These are phyloP conservation scores for Dorcoceras hygrometricum DNA, from an alignment of 257 asterid genomes.

Conservation along the genomic window DNA sequence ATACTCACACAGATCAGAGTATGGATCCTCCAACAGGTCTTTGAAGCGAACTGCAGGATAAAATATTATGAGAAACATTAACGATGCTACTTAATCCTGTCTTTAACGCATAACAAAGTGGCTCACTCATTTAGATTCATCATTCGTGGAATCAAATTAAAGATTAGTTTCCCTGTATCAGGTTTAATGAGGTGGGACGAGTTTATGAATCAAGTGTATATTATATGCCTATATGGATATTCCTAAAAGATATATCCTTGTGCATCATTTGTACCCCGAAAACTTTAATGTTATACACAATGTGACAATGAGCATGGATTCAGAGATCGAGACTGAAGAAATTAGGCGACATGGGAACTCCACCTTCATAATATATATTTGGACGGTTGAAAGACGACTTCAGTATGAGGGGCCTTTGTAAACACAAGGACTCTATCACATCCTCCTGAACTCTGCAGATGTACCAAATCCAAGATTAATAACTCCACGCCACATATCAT, in stretches of 20 bases:
- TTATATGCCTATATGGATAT: not conserved
- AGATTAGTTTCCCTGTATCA: not conserved
- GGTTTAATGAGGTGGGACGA: slow-evolving; percentile 1
- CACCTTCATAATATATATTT: slow-evolving; percentile 90
- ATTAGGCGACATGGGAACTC: slow-evolving; percentile 29
- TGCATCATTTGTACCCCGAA: slow-evolving; percentile 9
- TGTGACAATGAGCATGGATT: slow-evolving; percentile 12
- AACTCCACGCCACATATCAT: slow-evolving; percentile 14
- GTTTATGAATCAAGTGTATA: not conserved
- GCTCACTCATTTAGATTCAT: not conserved
- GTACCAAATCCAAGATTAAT: slow-evolving; percentile 21
- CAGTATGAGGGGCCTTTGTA: slow-evolving; percentile 79
- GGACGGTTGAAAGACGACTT: slow-evolving; percentile 94
- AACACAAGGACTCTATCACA: slow-evolving; percentile 69
- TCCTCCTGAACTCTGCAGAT: slow-evolving; percentile 94
- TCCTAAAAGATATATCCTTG: slow-evolving; percentile 7
- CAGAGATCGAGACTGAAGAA: slow-evolving; percentile 3
- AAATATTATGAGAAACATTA: slow-evolving; percentile 22
- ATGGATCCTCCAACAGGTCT: slow-evolving; percentile 82
- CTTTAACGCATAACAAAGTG: slow-evolving; percentile 1
- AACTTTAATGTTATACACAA: slow-evolving; percentile 3
- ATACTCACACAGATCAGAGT: slow-evolving; percentile 70
- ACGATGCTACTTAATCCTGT: not conserved
- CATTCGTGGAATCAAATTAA: slow-evolving; percentile 10
- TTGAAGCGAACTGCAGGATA: slow-evolving; percentile 83